Evolutionary conservation across 345 rosid species (phyloP).

Genomic region (Ceriops decandra): DNA sequence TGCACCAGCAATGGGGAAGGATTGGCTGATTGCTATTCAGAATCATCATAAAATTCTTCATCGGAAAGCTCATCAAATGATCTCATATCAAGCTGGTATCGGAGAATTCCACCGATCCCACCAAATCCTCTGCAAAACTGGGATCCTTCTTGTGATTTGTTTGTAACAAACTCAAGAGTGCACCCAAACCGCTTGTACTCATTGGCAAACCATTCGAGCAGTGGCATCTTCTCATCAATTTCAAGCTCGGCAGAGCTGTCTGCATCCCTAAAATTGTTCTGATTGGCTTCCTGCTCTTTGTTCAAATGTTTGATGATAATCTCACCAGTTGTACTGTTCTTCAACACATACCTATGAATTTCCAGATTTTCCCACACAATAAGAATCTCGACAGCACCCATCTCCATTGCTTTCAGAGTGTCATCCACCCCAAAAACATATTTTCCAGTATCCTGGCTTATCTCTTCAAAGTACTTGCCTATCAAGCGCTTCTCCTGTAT

Average conservation of each 20-base stretch:
- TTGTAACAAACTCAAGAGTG: conserved; percentile 76
- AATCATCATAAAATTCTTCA: conserved; percentile 68
- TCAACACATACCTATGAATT: conserved; percentile 58
- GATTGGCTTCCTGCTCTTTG: conserved; percentile 75
- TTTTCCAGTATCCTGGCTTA: conserved; percentile 88
- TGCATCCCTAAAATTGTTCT: conserved; percentile 66
- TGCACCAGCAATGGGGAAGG: conserved; percentile 43
- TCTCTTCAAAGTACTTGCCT: conserved; percentile 93
- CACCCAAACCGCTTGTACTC: conserved; percentile 88
- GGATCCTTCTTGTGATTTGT: conserved; percentile 92
- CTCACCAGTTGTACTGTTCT: conserved; percentile 62
- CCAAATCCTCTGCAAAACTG: conserved; percentile 94
- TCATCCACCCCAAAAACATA: conserved; percentile 88
- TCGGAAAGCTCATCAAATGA: conserved; percentile 76
- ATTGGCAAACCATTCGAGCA: conserved; percentile 90
- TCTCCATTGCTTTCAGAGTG: conserved; percentile 74
- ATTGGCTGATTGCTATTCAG: conserved; percentile 72
- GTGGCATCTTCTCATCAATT: conserved; percentile 66
- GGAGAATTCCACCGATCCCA: conserved; percentile 88
- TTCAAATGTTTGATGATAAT: conserved; percentile 58
- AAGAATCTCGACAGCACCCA: conserved; percentile 91
- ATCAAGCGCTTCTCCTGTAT: conserved; percentile 88
- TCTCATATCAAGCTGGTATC: conserved; percentile 88
- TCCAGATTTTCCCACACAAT: conserved; percentile 94
- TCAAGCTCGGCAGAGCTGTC: conserved; percentile 59